Evolutionary conservation across 225 moss, liverwort and hornwort species (phyloP).

Genomic region (Bryum argenteum): DNA sequence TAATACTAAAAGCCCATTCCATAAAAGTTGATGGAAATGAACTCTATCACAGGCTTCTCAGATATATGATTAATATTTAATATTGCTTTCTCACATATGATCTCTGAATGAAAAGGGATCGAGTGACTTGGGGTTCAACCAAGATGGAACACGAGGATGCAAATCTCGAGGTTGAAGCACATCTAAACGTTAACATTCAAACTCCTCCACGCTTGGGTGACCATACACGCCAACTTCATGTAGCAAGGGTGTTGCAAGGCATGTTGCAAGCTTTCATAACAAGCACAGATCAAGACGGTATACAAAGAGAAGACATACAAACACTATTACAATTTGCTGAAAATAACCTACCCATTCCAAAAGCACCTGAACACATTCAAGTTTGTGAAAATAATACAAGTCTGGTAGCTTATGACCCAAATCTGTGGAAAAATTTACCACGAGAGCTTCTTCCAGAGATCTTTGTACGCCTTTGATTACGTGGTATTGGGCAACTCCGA

Average conservation of each 20-base stretch:
- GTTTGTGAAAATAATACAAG: too few species aligned
- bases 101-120: too few species aligned
- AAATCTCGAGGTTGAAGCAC: too few species aligned
- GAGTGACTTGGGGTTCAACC: too few species aligned
- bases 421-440: neutral
- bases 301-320: neutral
- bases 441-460: neutral
- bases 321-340: neutral
- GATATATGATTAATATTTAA: too few species aligned
- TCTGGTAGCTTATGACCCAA: neutral
- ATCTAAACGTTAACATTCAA: too few species aligned
- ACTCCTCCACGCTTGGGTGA: too few species aligned
- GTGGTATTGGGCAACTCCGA: neutral
- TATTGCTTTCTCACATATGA: too few species aligned
- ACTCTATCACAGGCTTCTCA: too few species aligned
- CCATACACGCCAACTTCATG: constrained; percentile 1
- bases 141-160: too few species aligned
- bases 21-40: too few species aligned
- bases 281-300: neutral
- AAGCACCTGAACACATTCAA: neutral
- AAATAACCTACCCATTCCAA: neutral
- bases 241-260: neutral
- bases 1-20: too few species aligned
- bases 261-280: constrained; percentile 7
- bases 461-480: neutral